Evolutionary conservation across 306 rosid genomes (phyloP).

Genomic region (Pueraria montana): DNA sequence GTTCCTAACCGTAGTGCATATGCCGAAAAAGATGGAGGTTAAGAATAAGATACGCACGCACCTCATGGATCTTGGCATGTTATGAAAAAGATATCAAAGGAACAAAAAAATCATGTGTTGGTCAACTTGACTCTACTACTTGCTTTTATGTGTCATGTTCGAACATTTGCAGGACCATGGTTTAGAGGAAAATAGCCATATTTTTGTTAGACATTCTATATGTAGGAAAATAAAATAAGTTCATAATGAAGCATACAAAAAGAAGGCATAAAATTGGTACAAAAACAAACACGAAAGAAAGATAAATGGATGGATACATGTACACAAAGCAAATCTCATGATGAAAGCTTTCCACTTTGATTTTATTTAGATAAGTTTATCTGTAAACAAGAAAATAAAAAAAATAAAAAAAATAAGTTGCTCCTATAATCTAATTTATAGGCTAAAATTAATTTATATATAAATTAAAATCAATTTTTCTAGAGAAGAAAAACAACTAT

Average conservation of each 20-base stretch:
- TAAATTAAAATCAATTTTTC: no score
- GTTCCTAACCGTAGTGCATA: background rate
- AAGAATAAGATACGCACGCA: background rate
- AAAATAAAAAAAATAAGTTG: no score
- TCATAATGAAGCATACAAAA: background rate
- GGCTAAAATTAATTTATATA: no score
- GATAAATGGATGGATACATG: no score
- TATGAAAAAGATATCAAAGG: background rate
- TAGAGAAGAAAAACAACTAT: no score
- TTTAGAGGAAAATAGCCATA: background rate
- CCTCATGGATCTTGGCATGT: background rate
- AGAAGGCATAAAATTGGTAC: no score
- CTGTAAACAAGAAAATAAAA: no score
- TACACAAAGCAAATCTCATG: no score
- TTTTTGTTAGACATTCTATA: background rate
- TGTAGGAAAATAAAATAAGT: background rate
- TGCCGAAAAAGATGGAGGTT: background rate
- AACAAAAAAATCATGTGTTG: background rate
- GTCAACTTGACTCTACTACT: background rate
- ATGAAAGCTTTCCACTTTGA: no score
- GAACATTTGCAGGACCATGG: constrained; percentile 6
- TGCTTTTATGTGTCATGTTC: background rate
- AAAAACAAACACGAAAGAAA: no score
- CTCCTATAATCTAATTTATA: no score
- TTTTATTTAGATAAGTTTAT: no score